Evolutionary conservation across 768 basidiomycete genomes (phyloP), one percentile per base, ranked within the genome.

Genomic region (Lenzites betulinus): DNA sequence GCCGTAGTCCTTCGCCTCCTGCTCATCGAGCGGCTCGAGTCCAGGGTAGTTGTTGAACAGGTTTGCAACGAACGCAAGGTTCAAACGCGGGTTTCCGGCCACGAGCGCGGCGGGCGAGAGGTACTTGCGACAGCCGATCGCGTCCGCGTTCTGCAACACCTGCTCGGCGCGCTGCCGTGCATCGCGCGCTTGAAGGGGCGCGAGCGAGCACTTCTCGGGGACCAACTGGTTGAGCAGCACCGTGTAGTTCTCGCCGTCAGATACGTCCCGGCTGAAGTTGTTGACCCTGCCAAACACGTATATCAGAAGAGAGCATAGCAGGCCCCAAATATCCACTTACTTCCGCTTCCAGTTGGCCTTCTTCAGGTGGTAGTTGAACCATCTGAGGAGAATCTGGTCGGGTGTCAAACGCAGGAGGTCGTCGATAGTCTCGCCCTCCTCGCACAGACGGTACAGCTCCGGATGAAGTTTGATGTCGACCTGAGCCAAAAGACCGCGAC

Each of bases 311-410:
- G 22, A 23, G 12, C 1, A n/a, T 4, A 6, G 33, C 23, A 25
- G 46, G 12, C 58, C 28, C 15, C 23, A n/a, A 11, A 30, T 12
- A 53, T 65, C 23, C 46, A 69, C 72, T 35, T 64, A 95, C 95
- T 87, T 84, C 71, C 92, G 80, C 55, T 90, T 83, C 90, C 93
- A 96, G 1, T 90, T 90, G 25, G 96, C 97, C 9, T 92, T 91
- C 72, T 97, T 98, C 64, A 99, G 79, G 75, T 99, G 97, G 73
- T 90, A 99, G 74, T 99, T 98, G 79, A 99, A 98, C 97, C 97
- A 99, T 44, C 97, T 80, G n/a, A 99, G 75, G 22, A 99, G 77
- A 65, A 99, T 96, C 76, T 98, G 97, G 73, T 99, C 97, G 3
- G 95, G 95, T 3, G 96, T 97, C 68, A 99, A 75, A 56, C 91